Percentiles rank a stretch among this genome's conserved stretches.
These are phyloP conservation scores for Didymella glomerata DNA, from an alignment of 2,329 filamentous ascomycete genomes.

Conservation along the genomic window DNA sequence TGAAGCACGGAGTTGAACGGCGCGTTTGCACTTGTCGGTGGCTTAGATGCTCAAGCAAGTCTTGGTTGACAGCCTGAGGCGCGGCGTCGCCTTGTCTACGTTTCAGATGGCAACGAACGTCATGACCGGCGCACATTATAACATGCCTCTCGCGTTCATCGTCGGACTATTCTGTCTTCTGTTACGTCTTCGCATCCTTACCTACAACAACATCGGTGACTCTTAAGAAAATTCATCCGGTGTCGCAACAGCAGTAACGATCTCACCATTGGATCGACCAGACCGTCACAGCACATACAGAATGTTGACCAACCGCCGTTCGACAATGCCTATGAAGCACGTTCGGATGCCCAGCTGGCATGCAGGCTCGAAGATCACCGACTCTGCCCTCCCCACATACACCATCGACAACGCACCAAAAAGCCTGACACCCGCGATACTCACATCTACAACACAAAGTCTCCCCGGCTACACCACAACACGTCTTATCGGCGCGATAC, in stretches of 20 bases:
- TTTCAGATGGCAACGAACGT: slow-evolving; percentile 34
- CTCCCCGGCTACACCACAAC: slow-evolving; percentile 41
- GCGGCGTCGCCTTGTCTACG: slow-evolving; percentile 34
- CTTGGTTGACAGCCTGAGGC: slow-evolving; percentile 24
- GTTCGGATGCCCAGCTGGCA: slow-evolving; percentile 39
- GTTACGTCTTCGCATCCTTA: neutral
- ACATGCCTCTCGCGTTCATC: neutral
- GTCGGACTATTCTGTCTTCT: neutral
- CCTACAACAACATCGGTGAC: neutral
- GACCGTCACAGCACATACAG: neutral
- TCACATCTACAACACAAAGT: slow-evolving; percentile 40
- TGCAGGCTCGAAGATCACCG: slow-evolving; percentile 30
- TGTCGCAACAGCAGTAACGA: neutral
- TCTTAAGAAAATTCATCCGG: neutral
- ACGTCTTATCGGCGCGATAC: slow-evolving; percentile 42
- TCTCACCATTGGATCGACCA: neutral
- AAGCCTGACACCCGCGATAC: slow-evolving; percentile 39
- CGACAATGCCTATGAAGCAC: slow-evolving; percentile 45
- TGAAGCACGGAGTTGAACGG: slow-evolving; percentile 17
- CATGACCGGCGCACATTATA: slow-evolving; percentile 20
- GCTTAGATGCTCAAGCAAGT: slow-evolving; percentile 33
- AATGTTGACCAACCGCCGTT: slow-evolving; percentile 50
- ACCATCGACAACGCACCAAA: slow-evolving; percentile 36
- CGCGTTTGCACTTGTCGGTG: slow-evolving; percentile 19
- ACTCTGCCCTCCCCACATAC: slow-evolving; percentile 22